Evolutionary conservation across 352 stramenopile species (phyloP).

Genomic region (Phytophthora colocasiae): DNA sequence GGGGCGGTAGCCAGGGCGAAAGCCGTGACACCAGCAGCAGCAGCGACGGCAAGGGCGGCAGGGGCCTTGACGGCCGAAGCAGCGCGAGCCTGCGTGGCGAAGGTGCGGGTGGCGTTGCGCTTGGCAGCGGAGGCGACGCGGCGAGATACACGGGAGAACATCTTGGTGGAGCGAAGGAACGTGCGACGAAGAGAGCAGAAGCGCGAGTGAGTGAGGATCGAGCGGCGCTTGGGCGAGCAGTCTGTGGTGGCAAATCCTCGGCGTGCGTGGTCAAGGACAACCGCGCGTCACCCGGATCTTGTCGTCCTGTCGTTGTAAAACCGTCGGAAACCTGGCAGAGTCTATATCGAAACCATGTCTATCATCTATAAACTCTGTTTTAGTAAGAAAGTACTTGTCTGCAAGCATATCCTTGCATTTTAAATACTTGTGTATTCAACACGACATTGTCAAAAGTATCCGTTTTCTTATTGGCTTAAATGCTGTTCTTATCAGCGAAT

Average conservation of each 20-base stretch:
- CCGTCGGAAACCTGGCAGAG: slow-evolving; percentile 10
- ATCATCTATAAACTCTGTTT: no score
- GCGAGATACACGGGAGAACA: slow-evolving; percentile 77
- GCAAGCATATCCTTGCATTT: neutral
- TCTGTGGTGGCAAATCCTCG: slow-evolving; percentile 27
- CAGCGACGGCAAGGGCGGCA: slow-evolving; percentile 41
- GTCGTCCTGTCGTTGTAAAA: slow-evolving; percentile 22
- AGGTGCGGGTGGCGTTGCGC: slow-evolving; percentile 56
- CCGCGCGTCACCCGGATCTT: slow-evolving; percentile 29
- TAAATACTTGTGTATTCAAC: neutral
- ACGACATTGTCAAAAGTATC: neutral
- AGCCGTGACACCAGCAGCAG: slow-evolving; percentile 52
- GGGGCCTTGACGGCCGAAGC: slow-evolving; percentile 42
- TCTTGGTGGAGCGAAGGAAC: slow-evolving; percentile 28
- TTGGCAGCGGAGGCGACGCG: slow-evolving; percentile 72
- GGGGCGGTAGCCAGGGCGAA: slow-evolving; percentile 55
- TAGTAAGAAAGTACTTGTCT: no score
- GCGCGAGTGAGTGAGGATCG: slow-evolving; percentile 36
- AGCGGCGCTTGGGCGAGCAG: slow-evolving; percentile 16
- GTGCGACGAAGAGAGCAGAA: slow-evolving; percentile 44
- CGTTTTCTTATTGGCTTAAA: slow-evolving; percentile 7
- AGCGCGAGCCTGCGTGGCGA: slow-evolving; percentile 62
- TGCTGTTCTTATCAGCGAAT: slow-evolving; percentile 34
- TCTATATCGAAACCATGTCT: neutral
- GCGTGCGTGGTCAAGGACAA: slow-evolving; percentile 4